Percentiles rank a stretch among this genome's conserved stretches.
phyloP scores from a whole-genome alignment of 192 early-diverging fungal species.

The Allomyces javanicus region DNA sequence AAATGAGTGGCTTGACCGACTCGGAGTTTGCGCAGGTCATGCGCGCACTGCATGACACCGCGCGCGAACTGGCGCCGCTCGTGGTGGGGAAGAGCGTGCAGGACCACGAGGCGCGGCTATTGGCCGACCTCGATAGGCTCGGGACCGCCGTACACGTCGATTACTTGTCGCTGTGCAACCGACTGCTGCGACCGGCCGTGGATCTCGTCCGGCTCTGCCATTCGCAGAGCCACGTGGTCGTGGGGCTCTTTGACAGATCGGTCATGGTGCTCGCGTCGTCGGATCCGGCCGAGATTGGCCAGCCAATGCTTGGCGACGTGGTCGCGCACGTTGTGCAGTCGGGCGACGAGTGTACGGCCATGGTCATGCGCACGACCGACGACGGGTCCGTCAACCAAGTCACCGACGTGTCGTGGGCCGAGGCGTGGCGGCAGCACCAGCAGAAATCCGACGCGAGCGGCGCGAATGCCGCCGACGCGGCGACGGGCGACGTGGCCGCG shows the following conservation, averaged over 20 bases:
- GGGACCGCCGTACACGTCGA: background rate
- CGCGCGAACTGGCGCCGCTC: background rate
- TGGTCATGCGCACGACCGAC: background rate
- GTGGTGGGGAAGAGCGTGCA: background rate
- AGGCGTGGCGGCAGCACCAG: no score
- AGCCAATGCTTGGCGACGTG: background rate
- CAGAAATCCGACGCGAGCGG: no score
- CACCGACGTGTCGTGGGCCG: background rate
- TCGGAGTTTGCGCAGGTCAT: background rate
- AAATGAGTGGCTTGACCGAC: background rate
- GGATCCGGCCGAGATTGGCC: background rate
- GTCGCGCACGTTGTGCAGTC: background rate
- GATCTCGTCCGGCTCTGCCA: background rate
- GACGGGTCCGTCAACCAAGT: background rate
- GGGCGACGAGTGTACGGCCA: background rate
- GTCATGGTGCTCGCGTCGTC: background rate
- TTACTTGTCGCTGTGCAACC: background rate
- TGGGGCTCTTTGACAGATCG: background rate
- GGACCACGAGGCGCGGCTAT: background rate
- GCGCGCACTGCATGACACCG: background rate
- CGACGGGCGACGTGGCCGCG: background rate
- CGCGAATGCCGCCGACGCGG: background rate
- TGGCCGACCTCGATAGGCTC: background rate
- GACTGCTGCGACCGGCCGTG: background rate
- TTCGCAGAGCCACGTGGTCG: background rate